Evolutionary conservation across 495 filamentous ascomycete species (phyloP).

Genomic region (Aspergillus affinis): DNA sequence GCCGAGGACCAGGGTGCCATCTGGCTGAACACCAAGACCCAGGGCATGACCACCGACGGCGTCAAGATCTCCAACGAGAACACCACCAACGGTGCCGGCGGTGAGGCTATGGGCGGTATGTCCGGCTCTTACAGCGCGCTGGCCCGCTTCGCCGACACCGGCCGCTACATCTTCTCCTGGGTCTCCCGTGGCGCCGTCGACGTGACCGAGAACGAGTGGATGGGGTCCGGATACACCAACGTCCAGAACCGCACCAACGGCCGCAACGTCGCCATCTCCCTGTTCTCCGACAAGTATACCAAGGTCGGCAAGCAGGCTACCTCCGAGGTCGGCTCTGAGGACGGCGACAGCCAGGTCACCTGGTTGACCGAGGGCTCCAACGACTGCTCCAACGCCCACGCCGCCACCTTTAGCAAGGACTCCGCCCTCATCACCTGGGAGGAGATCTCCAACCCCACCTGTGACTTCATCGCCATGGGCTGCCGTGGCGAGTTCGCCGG

Average conservation of each 20-base stretch:
- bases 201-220: constrained; percentile 48
- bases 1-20: constrained; percentile 57
- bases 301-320: constrained; percentile 46
- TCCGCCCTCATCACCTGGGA: constrained; percentile 55
- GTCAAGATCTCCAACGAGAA: constrained; percentile 58
- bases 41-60: constrained; percentile 47
- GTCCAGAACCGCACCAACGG: constrained; percentile 45
- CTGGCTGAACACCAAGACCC: constrained; percentile 56
- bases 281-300: constrained; percentile 50
- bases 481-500: constrained; percentile 51
- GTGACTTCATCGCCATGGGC: constrained; percentile 51
- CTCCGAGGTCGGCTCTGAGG: constrained; percentile 44
- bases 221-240: constrained; percentile 50
- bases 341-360: constrained; percentile 52
- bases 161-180: constrained; percentile 54
- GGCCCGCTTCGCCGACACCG: constrained; percentile 41
- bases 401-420: constrained; percentile 44
- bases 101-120: constrained; percentile 60
- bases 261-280: constrained; percentile 51
- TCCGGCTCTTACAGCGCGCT: constrained; percentile 52
- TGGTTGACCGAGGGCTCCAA: constrained; percentile 46
- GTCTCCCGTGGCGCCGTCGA: constrained; percentile 51
- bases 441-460: constrained; percentile 46
- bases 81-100: constrained; percentile 50
- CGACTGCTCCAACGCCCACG: constrained; percentile 56